Percentiles rank a stretch among this genome's conserved stretches.
phyloP scores from a whole-genome alignment of 192 early-diverging fungal species.

The Umbelopsis isabellina region DNA sequence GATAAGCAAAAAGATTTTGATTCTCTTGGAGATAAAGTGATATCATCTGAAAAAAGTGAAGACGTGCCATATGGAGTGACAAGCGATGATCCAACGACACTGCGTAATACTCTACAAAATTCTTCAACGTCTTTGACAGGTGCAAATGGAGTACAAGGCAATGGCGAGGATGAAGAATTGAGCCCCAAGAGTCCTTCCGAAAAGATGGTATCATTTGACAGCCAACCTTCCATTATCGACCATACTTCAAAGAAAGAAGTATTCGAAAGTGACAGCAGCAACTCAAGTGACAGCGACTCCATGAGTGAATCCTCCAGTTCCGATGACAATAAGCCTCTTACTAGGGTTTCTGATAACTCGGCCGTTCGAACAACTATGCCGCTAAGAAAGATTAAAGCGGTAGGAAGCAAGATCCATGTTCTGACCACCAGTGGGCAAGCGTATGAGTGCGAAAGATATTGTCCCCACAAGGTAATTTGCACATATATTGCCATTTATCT shows the following conservation, averaged over 20 bases:
- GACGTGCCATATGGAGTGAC: background rate
- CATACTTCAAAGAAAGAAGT: background rate
- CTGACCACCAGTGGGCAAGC: slow-evolving; percentile 45
- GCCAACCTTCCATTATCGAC: background rate
- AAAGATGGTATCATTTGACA: background rate
- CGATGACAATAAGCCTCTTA: slow-evolving; percentile 1
- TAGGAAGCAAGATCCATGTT: slow-evolving; percentile 45
- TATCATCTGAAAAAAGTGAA: background rate
- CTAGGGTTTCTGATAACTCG: background rate
- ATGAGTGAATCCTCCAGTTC: background rate
- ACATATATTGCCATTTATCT: background rate
- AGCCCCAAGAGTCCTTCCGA: background rate
- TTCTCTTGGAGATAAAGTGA: background rate
- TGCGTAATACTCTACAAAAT: slow-evolving; percentile 20
- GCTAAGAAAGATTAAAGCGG: slow-evolving; percentile 25
- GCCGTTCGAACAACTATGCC: background rate
- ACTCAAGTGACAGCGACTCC: background rate
- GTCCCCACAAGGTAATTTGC: slow-evolving; percentile 47
- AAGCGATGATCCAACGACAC: slow-evolving; percentile 13
- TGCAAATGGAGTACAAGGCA: background rate
- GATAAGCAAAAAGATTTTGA: slow-evolving; percentile 23
- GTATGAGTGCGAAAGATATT: slow-evolving; percentile 59
- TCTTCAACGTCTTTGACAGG: background rate
- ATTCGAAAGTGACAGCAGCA: background rate
- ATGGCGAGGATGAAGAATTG: background rate